Evolutionary conservation across 371 early-diverging fungal species (phyloP), one percentile per base, ranked within the genome.

Genomic region (Lichtheimia ramosa): DNA sequence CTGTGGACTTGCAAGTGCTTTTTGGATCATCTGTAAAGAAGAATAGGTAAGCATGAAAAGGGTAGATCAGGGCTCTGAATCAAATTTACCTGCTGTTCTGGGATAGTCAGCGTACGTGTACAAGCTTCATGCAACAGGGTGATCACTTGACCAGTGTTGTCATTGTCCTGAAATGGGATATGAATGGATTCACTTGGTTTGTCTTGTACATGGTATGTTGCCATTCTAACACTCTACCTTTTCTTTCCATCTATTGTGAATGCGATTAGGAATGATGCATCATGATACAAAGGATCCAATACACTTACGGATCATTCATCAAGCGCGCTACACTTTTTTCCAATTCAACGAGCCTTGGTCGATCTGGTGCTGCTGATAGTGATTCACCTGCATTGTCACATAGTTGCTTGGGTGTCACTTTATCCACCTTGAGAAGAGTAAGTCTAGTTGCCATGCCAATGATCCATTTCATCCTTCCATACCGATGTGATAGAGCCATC

Each of bases 51-150:
- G 15, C 23, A 21, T 46, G 20, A 48, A 40, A 7, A 46, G 13
- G 46, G 7, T 46, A 16, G 5, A 16, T 8, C 15, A 18, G 14
- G n/a, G 16, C 46, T n/a, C 8, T 43, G 43, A 21, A 46, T 18
- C 21, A 46, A n/a, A 21, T 46, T 21, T 65, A 70, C 76, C 66
- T 81, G 71, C 16, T 69, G 68, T 34, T 81, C 77, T 23, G 74
- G 69, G 41, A 81, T 58, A 8, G 78, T 72, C 39, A 81, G 46
- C 28, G 65, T 67, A 8, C 77, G 59, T 12, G 23, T 54, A 42
- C 58, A 64, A 12, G 70, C 73, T 43, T 54, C 58, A 2, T 49
- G 46, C 34, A 34, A 34, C 34, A 34, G 34, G 34, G 5, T 34
- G 18, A 73, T 42, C 24, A 75, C 34, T 16, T 59, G 43, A 1